phyloP scores from a whole-genome alignment of 129 eudicot species.

The Saposhnikovia divaricata region DNA sequence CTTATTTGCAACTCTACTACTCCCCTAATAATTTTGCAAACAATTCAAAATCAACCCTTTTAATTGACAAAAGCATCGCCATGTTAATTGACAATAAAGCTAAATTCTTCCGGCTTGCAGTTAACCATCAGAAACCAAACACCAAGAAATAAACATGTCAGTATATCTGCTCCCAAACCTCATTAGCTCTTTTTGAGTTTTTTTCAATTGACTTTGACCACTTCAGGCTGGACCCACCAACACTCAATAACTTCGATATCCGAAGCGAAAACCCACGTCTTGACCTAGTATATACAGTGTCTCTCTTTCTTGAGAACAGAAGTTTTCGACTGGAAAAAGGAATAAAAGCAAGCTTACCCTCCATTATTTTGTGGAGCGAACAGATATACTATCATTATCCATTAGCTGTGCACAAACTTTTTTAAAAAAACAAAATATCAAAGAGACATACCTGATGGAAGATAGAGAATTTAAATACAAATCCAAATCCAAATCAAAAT shows the following conservation, averaged over 20 bases:
- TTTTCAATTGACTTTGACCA: slow-evolving; percentile 92
- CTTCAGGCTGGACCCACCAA: slow-evolving; percentile 79
- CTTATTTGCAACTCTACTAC: neutral
- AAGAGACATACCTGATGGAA: slow-evolving; percentile 33
- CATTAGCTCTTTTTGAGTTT: slow-evolving; percentile 67
- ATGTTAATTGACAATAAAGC: neutral
- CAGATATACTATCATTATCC: neutral
- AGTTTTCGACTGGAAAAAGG: slow-evolving; percentile 55
- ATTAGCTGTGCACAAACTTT: slow-evolving; percentile 7
- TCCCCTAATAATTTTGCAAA: neutral
- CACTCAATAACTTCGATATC: slow-evolving; percentile 75
- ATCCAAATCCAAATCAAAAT: no score
- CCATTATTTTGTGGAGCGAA: slow-evolving; percentile 9
- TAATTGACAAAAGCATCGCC: slow-evolving; percentile 15
- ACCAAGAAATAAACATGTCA: neutral
- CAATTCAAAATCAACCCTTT: neutral
- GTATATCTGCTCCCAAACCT: slow-evolving; percentile 45
- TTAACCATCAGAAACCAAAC: neutral
- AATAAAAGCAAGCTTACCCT: neutral
- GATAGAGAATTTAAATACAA: slow-evolving; percentile 35
- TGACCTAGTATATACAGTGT: slow-evolving; percentile 71
- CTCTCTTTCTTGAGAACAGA: slow-evolving; percentile 67
- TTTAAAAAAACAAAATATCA: neutral
- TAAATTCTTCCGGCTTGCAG: neutral
- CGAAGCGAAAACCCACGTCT: slow-evolving; percentile 75